Evolutionary conservation across 2,329 filamentous ascomycete genomes (phyloP).

Genomic region (Didymella segeticola): DNA sequence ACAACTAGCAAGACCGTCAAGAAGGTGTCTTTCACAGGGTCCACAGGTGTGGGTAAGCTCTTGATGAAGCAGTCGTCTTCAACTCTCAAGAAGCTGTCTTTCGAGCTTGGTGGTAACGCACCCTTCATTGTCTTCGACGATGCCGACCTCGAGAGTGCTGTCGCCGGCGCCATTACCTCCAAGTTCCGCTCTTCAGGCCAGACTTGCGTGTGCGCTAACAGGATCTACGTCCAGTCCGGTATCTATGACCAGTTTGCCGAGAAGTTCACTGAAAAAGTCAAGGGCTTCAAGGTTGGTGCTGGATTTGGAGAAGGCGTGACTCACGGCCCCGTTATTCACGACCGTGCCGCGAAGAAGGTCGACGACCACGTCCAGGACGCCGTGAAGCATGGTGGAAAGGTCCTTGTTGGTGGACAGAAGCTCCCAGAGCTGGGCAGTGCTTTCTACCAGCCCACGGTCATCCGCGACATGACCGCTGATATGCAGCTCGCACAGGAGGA

Average conservation of each 20-base stretch:
- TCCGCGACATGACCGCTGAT: slow-evolving; percentile 82
- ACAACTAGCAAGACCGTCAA: slow-evolving; percentile 78
- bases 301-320: slow-evolving; percentile 75
- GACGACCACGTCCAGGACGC: slow-evolving; percentile 47
- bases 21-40: slow-evolving; percentile 94
- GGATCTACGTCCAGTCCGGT: slow-evolving; percentile 78
- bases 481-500: slow-evolving; percentile 89
- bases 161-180: slow-evolving; percentile 79
- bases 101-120: slow-evolving; percentile 93
- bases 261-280: slow-evolving; percentile 74
- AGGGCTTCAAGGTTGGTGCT: slow-evolving; percentile 75
- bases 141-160: slow-evolving; percentile 84
- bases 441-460: slow-evolving; percentile 89
- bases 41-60: slow-evolving; percentile 69
- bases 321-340: slow-evolving; percentile 85
- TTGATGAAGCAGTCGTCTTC: slow-evolving; percentile 89
- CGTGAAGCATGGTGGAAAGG: slow-evolving; percentile 40
- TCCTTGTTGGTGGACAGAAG: slow-evolving; percentile 65
- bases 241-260: slow-evolving; percentile 78
- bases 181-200: slow-evolving; percentile 97
- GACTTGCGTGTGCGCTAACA: slow-evolving; percentile 84
- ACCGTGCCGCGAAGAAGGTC: slow-evolving; percentile 65
- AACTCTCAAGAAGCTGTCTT: slow-evolving; percentile 84
- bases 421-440: slow-evolving; percentile 78
- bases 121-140: slow-evolving; percentile 98